Evolutionary conservation across 129 eudicot species (phyloP).

Genomic region (Flaveria trinervia): DNA sequence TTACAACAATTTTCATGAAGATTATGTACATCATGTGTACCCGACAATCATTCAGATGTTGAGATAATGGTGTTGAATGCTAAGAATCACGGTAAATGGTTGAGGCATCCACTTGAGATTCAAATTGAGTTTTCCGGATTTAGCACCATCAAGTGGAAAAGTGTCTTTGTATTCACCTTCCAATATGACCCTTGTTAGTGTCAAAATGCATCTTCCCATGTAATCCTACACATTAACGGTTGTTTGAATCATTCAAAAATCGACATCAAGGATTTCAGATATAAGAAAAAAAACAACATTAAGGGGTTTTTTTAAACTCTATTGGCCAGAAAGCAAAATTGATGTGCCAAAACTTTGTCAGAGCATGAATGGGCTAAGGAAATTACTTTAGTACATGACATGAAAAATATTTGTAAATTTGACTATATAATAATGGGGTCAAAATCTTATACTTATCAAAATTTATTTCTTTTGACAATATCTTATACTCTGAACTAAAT

Average conservation of each 20-base stretch:
- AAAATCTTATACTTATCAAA: too few relatives aligned
- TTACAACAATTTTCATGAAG: constrained; percentile 35
- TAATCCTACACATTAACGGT: constrained; percentile 57
- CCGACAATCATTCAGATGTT: not conserved
- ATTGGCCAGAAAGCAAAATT: too few relatives aligned
- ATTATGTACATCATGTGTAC: constrained; percentile 34
- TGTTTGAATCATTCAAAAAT: not conserved
- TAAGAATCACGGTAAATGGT: constrained; percentile 70
- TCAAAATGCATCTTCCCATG: constrained; percentile 93
- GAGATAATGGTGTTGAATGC: constrained; percentile 4
- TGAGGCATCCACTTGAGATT: constrained; percentile 88
- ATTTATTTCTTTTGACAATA: not conserved
- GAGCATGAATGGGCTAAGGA: too few relatives aligned
- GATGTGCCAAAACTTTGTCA: too few relatives aligned
- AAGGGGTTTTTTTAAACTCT: too few relatives aligned
- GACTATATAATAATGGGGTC: too few relatives aligned
- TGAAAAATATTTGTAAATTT: too few relatives aligned
- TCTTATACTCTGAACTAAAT: not conserved
- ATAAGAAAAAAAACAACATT: not conserved
- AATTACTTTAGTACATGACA: too few relatives aligned
- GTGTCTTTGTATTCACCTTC: constrained; percentile 85
- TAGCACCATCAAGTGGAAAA: constrained; percentile 82
- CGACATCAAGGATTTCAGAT: not conserved
- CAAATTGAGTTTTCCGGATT: constrained; percentile 71
- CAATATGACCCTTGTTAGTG: constrained; percentile 84